Conservation (phyloP, 2,329 filamentous ascomycete species). For the Tolypocladium paradoxum region DNA sequence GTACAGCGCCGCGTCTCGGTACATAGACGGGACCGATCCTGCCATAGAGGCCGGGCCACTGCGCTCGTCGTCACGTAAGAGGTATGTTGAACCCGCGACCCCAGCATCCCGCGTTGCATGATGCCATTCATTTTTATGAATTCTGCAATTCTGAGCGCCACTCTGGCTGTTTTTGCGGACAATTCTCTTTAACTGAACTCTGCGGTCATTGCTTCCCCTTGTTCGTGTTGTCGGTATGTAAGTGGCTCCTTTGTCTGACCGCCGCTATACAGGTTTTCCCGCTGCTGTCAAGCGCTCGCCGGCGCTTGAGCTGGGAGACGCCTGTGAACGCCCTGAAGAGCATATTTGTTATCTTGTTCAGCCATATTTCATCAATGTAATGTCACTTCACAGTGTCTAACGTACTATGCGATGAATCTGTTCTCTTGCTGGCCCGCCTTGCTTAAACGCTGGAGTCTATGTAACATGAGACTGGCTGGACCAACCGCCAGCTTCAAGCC, state of each 20-base stretch:
- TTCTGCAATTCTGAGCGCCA: slow-evolving; percentile 38
- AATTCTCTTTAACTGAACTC: slow-evolving; percentile 9
- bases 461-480: neutral
- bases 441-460: neutral
- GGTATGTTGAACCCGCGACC: neutral
- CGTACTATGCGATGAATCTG: neutral
- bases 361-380: too few relatives aligned
- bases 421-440: neutral
- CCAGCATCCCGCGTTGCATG: slow-evolving; percentile 10
- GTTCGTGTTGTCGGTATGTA: neutral
- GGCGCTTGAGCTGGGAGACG: neutral
- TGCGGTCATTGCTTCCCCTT: neutral
- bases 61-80: neutral
- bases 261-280: neutral
- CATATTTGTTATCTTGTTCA: too few relatives aligned
- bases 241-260: neutral
- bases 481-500: neutral
- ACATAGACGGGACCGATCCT: neutral
- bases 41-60: neutral
- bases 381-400: neutral
- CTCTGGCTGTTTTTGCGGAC: slow-evolving; percentile 18
- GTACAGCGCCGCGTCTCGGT: neutral
- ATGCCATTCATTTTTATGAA: slow-evolving; percentile 30
- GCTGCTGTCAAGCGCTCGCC: neutral
- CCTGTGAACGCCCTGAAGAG: neutral